Conservation (phyloP, 495 filamentous ascomycete species). For the Talaromyces liani region DNA sequence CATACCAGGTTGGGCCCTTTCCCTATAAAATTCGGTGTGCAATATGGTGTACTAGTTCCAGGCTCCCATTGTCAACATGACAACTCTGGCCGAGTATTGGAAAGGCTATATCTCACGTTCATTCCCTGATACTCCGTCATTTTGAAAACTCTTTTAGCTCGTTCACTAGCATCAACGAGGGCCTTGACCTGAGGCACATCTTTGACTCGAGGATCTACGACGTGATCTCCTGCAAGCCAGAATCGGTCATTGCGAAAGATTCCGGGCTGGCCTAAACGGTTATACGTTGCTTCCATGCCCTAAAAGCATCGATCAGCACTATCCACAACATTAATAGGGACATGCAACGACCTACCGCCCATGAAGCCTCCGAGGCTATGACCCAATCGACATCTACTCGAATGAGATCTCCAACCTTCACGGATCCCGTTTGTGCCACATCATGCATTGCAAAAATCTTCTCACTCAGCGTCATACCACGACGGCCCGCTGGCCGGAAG, state of each 20-base stretch:
- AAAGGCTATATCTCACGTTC: constrained; percentile 20
- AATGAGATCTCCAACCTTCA: constrained; percentile 30
- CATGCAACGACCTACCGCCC: constrained; percentile 20
- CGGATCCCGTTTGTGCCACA: constrained; percentile 20
- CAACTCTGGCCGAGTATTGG: not conserved
- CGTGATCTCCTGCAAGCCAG: constrained; percentile 41
- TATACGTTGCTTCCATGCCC: constrained; percentile 32
- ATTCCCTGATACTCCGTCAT: constrained; percentile 39
- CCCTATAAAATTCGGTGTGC: constrained; percentile 40
- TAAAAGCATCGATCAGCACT: constrained; percentile 6
- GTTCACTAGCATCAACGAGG: constrained; percentile 27
- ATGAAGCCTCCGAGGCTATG: constrained; percentile 32
- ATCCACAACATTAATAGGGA: too few species aligned
- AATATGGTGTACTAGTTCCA: constrained; percentile 32
- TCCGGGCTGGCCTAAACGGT: constrained; percentile 24
- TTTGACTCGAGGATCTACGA: constrained; percentile 34
- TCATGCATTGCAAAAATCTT: constrained; percentile 38
- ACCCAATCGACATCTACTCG: constrained; percentile 36
- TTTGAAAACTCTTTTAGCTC: constrained; percentile 28
- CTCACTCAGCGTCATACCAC: constrained; percentile 33
- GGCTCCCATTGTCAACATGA: not conserved
- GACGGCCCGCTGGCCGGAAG: constrained; percentile 17
- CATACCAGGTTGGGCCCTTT: constrained; percentile 38
- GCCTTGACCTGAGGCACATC: constrained; percentile 23
- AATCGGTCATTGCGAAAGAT: constrained; percentile 42